Evolutionary conservation across 441 rosid species (phyloP), one percentile per base, ranked within the genome.

Genomic region (Adansonia madagascariensis): DNA sequence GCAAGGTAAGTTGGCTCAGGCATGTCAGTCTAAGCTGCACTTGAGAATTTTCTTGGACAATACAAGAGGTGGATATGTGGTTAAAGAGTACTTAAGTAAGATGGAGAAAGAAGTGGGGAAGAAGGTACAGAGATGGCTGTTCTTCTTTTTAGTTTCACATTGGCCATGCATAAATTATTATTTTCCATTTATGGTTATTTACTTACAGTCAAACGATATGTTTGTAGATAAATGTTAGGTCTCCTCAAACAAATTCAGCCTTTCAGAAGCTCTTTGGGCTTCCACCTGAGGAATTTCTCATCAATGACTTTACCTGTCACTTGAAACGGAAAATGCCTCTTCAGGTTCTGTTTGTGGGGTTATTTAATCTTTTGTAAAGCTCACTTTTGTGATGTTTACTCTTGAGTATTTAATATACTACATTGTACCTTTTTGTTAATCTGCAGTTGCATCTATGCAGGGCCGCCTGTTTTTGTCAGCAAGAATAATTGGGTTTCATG

Each of bases 91-190:
- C 83, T 82, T 96, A 74, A 89, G 80, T 85, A 96, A 91, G 90
- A 96, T 96, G 99, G 99, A 92, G 88, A 96, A 96, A 83, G 98
- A 96, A 77, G 99, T 96, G 22, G 99, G 99, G 66, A 94, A 91
- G 88, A 96, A 96, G 97, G 98, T 92, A 89, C 73, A 18, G 43
- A 24, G 49, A 68, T 74, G 46, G 75, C 75, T 74, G 43, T 78
- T 52, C 70, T 78, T 52, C 70, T 15, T 39, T 74, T 72, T 77
- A 75, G 43, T 63, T 76, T 69, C 12, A 31, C 47, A 44, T 75
- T 82, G 44, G 47, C 31, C 41, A 39, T 46, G 14, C 20, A 22
- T 6, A 17, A 10, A 47, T 52, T 59, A 53, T 73, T 73, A 65
- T 75, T 69, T 60, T 77, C 71, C 46, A 55, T 35, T 35, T 35